phyloP scores from a whole-genome alignment of 2,329 filamentous ascomycete genomes.

The Ophiostoma ulmi region DNA sequence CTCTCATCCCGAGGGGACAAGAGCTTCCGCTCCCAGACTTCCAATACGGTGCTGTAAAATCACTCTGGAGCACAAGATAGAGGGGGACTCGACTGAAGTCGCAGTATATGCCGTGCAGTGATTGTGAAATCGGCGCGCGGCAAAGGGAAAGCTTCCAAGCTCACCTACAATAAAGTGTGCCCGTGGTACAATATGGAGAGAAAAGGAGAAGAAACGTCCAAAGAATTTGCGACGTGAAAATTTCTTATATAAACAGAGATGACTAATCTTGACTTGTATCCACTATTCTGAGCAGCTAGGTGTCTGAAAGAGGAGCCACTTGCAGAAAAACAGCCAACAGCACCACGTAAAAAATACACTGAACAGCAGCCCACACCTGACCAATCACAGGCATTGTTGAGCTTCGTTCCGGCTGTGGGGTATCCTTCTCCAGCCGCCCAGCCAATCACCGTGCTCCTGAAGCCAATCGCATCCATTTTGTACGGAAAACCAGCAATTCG shows the following conservation, averaged over 20 bases:
- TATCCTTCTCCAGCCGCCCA: neutral
- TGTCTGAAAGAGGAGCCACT: neutral
- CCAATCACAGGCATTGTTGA: constrained; percentile 25
- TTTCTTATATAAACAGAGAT: constrained; percentile 22
- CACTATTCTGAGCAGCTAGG: neutral
- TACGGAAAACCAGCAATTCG: constrained; percentile 28
- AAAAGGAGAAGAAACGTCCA: constrained; percentile 38
- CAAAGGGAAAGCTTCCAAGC: constrained; percentile 45
- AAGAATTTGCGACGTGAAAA: constrained; percentile 26
- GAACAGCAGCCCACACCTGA: neutral
- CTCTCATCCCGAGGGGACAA: constrained; percentile 30
- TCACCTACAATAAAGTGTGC: constrained; percentile 69
- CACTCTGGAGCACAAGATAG: constrained; percentile 67
- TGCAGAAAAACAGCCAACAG: neutral
- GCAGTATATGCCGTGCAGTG: constrained; percentile 12
- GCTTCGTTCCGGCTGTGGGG: constrained; percentile 26
- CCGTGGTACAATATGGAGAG: constrained; percentile 57
- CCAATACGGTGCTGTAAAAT: constrained; percentile 61
- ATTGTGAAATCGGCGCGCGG: constrained; percentile 30
- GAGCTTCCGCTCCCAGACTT: constrained; percentile 56
- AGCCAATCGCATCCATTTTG: constrained; percentile 28
- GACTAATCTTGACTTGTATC: constrained; percentile 22
- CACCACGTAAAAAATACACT: neutral
- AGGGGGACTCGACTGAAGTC: constrained; percentile 57
- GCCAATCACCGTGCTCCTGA: constrained; percentile 27